Percentiles rank a stretch among this genome's conserved stretches.
These are phyloP conservation scores for Boletellus ananas DNA, from an alignment of 768 basidiomycete genomes.

Conservation along the genomic window DNA sequence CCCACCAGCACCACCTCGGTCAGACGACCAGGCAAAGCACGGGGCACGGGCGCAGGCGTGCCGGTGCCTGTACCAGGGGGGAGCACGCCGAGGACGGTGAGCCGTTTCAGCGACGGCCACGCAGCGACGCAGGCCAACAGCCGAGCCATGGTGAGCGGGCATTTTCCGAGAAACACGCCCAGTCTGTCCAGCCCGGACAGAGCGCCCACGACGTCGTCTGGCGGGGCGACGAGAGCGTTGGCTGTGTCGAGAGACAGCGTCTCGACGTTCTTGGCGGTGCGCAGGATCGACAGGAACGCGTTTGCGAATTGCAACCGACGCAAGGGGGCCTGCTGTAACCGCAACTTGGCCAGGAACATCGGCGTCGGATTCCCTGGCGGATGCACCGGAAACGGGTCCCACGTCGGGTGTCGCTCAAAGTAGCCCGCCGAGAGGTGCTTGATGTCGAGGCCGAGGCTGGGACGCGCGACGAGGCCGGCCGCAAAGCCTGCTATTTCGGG, in stretches of 20 bases:
- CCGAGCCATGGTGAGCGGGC: conserved; percentile 1
- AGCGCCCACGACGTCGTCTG: not conserved
- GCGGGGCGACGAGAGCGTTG: not conserved
- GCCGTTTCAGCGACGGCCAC: conserved; percentile 9
- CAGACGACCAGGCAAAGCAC: not conserved
- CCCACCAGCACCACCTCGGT: not conserved
- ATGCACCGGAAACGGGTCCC: not conserved
- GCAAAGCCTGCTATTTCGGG: conserved; percentile 7
- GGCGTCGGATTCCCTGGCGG: not conserved
- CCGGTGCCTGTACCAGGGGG: not conserved
- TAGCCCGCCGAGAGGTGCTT: conserved; percentile 7
- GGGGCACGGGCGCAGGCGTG: not conserved
- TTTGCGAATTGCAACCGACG: not conserved
- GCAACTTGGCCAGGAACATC: not conserved
- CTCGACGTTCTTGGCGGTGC: not conserved
- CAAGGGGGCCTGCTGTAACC: not conserved
- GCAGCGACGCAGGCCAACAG: conserved; percentile 1
- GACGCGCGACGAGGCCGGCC: not conserved
- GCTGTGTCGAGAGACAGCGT: not conserved
- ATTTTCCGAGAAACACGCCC: not conserved
- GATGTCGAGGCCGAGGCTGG: conserved; percentile 5
- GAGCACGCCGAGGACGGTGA: not conserved
- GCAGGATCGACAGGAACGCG: conserved; percentile 4
- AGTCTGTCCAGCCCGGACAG: not conserved
- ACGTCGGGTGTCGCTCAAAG: conserved; percentile 4